Conservation (phyloP, 2,329 filamentous ascomycete genomes). For the Alternaria sp. region DNA sequence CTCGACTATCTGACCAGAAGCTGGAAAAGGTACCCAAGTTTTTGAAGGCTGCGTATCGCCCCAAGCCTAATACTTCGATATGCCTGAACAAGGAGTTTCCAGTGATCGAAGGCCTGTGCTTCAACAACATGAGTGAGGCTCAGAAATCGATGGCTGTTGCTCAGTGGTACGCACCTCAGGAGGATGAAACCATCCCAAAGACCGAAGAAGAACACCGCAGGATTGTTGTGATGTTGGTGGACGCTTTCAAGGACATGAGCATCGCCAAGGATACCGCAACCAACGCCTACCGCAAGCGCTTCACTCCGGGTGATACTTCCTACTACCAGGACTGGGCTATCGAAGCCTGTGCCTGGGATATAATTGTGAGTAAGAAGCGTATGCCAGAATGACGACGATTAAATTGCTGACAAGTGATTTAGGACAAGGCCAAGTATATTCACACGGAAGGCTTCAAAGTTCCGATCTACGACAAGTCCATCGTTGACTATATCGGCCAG, state of each 20-base stretch:
- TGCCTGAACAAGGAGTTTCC: constrained; percentile 6
- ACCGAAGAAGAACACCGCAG: constrained; percentile 12
- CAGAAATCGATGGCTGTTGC: background rate
- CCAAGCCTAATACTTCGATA: constrained; percentile 6
- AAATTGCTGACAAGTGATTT: background rate
- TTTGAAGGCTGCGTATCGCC: constrained; percentile 2
- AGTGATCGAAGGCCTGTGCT: constrained; percentile 10
- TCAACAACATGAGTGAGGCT: constrained; percentile 12
- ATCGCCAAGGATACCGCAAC: constrained; percentile 8
- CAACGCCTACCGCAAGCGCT: constrained; percentile 22
- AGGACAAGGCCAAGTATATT: constrained; percentile 12
- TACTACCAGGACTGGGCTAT: constrained; percentile 22
- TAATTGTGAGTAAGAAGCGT: constrained; percentile 10
- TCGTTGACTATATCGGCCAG: constrained; percentile 18
- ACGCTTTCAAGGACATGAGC: constrained; percentile 18
- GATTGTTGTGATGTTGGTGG: constrained; percentile 2
- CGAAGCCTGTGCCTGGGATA: constrained; percentile 22
- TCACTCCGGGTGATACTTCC: constrained; percentile 6
- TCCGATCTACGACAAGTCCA: constrained; percentile 18
- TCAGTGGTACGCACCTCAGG: constrained; percentile 13
- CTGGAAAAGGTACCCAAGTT: background rate
- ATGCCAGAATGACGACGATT: background rate
- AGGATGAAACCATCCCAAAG: constrained; percentile 15
- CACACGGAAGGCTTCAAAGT: constrained; percentile 18
- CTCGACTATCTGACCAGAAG: background rate